These are phyloP conservation scores for Beauveria varroae DNA, from an alignment of 2,329 filamentous ascomycete species.

Conservation along the genomic window DNA sequence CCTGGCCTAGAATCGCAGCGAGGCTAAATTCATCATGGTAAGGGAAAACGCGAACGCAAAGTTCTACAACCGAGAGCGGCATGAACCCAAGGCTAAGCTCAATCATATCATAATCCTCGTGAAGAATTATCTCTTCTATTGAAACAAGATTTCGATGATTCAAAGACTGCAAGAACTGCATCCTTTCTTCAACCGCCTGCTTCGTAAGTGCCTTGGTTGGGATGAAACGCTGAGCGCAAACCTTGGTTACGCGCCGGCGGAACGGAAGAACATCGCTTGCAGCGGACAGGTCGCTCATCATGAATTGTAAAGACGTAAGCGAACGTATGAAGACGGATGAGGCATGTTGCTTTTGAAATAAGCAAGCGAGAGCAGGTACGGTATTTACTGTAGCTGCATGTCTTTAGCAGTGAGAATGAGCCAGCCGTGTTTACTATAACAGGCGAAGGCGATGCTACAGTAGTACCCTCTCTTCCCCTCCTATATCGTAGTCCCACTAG, in stretches of 20 bases:
- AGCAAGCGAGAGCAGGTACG: background rate
- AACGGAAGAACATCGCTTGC: background rate
- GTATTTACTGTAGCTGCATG: background rate
- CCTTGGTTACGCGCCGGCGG: background rate
- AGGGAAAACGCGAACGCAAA: background rate
- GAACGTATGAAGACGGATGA: background rate
- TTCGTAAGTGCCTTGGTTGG: background rate
- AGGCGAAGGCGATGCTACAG: background rate
- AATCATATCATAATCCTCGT: background rate
- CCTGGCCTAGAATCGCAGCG: background rate
- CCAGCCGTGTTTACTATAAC: background rate
- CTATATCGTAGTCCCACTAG: background rate
- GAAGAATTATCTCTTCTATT: background rate
- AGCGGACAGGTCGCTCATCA: background rate
- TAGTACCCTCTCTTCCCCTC: background rate
- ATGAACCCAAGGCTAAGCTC: background rate
- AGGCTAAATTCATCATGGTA: background rate
- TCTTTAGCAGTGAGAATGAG: background rate
- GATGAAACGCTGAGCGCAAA: background rate
- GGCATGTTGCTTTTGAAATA: background rate
- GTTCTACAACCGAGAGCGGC: background rate
- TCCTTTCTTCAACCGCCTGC: background rate
- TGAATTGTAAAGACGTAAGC: background rate
- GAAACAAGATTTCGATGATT: background rate
- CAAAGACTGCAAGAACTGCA: background rate